Conservation (phyloP, 2,329 filamentous ascomycete species). For the Alternaria sp. region DNA sequence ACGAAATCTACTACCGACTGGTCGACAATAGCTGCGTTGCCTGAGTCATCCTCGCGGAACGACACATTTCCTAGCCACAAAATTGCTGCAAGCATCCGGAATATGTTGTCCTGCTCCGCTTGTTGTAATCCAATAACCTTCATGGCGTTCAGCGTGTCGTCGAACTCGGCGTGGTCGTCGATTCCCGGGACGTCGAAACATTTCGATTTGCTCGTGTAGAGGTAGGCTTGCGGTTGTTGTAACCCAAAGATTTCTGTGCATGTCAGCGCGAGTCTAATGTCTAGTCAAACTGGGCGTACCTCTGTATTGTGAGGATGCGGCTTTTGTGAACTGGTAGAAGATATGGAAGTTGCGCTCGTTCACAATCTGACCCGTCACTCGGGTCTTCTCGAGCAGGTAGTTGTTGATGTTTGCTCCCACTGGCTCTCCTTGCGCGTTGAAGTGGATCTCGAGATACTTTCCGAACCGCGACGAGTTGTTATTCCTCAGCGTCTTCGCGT, state of each 20-base stretch:
- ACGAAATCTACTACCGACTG: conserved; percentile 93
- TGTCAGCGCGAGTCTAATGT: conserved; percentile 17
- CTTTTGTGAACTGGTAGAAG: conserved; percentile 98
- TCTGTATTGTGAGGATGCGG: conserved; percentile 83
- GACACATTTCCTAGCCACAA: conserved; percentile 95
- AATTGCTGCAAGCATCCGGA: conserved; percentile 90
- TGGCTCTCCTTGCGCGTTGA: conserved; percentile 89
- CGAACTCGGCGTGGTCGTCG: conserved; percentile 86
- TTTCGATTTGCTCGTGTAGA: conserved; percentile 92
- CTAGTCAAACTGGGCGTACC: conserved; percentile 45
- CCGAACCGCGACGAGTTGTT: conserved; percentile 99
- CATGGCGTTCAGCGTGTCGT: conserved; percentile 94
- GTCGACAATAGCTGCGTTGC: conserved; percentile 85
- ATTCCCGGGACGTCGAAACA: conserved; percentile 95
- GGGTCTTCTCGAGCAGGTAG: conserved; percentile 92
- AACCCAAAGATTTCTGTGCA: conserved; percentile 77
- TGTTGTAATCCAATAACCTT: conserved; percentile 88
- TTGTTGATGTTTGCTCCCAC: conserved; percentile 98
- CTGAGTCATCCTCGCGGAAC: conserved; percentile 86
- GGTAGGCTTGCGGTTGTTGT: conserved; percentile 88
- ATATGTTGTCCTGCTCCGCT: conserved; percentile 92
- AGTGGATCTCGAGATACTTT: conserved; percentile 97
- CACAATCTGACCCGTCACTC: conserved; percentile 91
- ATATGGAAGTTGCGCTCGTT: conserved; percentile 99
- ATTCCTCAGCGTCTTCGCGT: conserved; percentile 96